phyloP scores from a whole-genome alignment of 345 rosid species.

The Rhodamnia argentea region DNA sequence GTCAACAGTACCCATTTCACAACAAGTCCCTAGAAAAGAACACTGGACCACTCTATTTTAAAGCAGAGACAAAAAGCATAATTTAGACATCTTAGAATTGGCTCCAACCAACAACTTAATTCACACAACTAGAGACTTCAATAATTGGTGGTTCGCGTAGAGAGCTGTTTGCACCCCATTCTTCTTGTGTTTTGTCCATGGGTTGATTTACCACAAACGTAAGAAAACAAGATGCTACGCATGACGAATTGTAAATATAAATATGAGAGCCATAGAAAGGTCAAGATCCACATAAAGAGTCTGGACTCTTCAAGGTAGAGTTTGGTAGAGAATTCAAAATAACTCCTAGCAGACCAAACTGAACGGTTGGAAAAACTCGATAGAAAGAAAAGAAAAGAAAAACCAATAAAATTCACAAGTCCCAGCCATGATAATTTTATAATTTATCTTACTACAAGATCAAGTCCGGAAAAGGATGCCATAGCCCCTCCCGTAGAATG shows the following conservation, averaged over 20 bases:
- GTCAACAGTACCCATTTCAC: too few species aligned
- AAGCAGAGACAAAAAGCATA: background rate
- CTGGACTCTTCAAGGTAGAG: background rate
- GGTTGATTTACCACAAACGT: background rate
- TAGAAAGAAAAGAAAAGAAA: background rate
- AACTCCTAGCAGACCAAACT: background rate
- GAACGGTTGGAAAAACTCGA: background rate
- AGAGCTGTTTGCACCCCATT: background rate
- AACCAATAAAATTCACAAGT: background rate
- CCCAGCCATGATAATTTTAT: too few species aligned
- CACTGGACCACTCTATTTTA: rapidly evolving
- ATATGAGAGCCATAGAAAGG: background rate
- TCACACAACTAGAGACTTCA: background rate
- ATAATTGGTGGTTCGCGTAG: too few species aligned
- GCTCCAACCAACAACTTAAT: background rate
- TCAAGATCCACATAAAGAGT: background rate
- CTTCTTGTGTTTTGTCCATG: background rate
- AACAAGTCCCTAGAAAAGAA: background rate
- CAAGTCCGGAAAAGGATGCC: slow-evolving; percentile 87
- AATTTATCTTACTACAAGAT: slow-evolving; percentile 40
- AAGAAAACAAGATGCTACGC: too few species aligned
- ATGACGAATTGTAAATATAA: background rate
- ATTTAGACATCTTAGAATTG: background rate
- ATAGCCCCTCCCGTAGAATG: slow-evolving; percentile 97
- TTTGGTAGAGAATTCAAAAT: background rate